Base-by-base conservation (phyloP, 2,329 filamentous ascomycete genomes). In the Macrophomina phaseolina region DNA sequence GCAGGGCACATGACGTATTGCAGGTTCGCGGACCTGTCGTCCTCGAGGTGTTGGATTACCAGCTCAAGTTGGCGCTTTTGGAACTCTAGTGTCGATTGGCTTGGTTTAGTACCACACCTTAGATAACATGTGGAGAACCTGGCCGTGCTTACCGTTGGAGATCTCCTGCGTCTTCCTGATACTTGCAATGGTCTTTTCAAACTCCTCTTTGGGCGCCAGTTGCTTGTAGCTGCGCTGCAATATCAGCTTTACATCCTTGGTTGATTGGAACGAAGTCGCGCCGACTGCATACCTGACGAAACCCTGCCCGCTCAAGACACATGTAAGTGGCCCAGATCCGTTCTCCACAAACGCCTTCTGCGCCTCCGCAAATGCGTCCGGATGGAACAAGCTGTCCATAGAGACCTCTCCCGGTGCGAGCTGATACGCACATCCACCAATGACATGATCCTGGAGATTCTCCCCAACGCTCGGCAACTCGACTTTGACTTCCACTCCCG, bases 381-480 rank as follows among this genome's bases (percentile, higher is more conserved):
- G 65, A 7, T 64, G 34, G 9, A 18, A 46, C 30, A 65, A 11
- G 8, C 38, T 64, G 12, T 61, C 55, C 28, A 18, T 30, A 7
- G 65, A 67, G 16, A 38, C 16, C 8, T 18, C 18, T 2, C 60
- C 60, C 14, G 28, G 28, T 28, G 28, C 56, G 9, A 61, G 56
- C 30, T 48, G 28, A 14, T 61, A 61, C 2, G 3, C 9, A 9
- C n/a, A 11, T 1, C 68, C 68, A 4, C 67, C 71, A 53, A 72
- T 72, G n/a, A 73, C 71, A 46, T 77, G 76, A 48, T 79, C 77
- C 46, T 75, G 75, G 18, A 79, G 66, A 55, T 77, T 77, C 40
- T 77, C 75, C 2, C 77, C 77, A 1, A 80, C 76, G 7, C 66
- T 64, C 0, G 73, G 72, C 28, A 75, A 69, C 6, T 75, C 71